A percentile compares a stretch with the other conserved stretches of the same genome.
phyloP scores from a whole-genome alignment of 768 basidiomycete species.

The Termitomyces sp. region DNA sequence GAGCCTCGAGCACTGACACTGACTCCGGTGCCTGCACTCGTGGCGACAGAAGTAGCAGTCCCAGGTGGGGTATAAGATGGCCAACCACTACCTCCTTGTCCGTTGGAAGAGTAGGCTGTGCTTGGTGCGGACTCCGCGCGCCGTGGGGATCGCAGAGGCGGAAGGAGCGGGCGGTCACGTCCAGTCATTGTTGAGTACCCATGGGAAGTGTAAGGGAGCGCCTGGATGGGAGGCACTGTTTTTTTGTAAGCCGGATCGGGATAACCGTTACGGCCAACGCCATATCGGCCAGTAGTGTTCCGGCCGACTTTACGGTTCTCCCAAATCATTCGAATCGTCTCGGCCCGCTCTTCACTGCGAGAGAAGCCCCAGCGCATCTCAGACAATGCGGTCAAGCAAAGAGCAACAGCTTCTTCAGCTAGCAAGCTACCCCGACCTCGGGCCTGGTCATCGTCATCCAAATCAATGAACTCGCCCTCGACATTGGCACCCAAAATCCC shows the following conservation, averaged over 20 bases:
- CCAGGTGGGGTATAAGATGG: slow-evolving; percentile 60
- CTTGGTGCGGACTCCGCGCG: slow-evolving; percentile 48
- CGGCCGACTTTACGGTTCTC: slow-evolving; percentile 34
- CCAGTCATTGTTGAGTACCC: slow-evolving; percentile 14
- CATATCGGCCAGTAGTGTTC: slow-evolving; percentile 10
- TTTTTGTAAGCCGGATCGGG: slow-evolving; percentile 13
- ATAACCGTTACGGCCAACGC: slow-evolving; percentile 5
- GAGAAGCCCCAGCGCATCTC: slow-evolving; percentile 83
- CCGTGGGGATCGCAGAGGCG: slow-evolving; percentile 38
- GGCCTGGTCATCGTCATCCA: slow-evolving; percentile 29
- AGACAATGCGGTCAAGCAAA: slow-evolving; percentile 70
- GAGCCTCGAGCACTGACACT: slow-evolving; percentile 37
- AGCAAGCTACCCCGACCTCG: slow-evolving; percentile 21
- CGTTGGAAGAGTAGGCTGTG: slow-evolving; percentile 44
- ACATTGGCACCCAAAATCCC: slow-evolving; percentile 69
- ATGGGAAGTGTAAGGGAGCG: slow-evolving; percentile 16
- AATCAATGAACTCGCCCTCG: slow-evolving; percentile 38
- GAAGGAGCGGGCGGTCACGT: slow-evolving; percentile 40
- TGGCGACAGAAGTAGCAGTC: slow-evolving; percentile 46
- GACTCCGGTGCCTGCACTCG: slow-evolving; percentile 37
- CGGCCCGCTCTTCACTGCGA: slow-evolving; percentile 67
- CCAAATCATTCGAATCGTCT: slow-evolving; percentile 52
- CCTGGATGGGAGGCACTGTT: slow-evolving; percentile 11
- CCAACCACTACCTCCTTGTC: slow-evolving; percentile 48
- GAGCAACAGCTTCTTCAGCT: slow-evolving; percentile 40